Conservation (phyloP, 2,329 filamentous ascomycete species). For the Trichoderma simmonsii region DNA sequence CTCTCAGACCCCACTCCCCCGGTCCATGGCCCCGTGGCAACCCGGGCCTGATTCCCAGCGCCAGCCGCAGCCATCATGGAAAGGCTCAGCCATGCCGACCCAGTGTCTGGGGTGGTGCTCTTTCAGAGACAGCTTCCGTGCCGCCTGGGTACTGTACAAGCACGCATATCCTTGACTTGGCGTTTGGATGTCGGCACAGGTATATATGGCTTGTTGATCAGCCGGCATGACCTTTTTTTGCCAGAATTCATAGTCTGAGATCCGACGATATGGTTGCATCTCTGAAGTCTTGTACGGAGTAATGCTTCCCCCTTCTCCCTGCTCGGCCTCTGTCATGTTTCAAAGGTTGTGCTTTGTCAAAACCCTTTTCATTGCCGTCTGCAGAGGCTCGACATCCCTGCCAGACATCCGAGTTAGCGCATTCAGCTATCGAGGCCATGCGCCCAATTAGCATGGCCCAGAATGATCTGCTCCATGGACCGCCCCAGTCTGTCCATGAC, state of each 20-base stretch:
- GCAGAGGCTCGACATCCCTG: constrained; percentile 20
- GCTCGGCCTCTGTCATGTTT: neutral
- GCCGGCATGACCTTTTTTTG: constrained; percentile 23
- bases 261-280: neutral
- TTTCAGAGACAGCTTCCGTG: constrained; percentile 18
- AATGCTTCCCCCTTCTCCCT: neutral
- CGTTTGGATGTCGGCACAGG: constrained; percentile 16
- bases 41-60: constrained; percentile 20
- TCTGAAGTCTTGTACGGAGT: neutral
- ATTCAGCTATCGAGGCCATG: constrained; percentile 24
- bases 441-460: constrained; percentile 24
- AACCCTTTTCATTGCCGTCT: neutral
- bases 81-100: constrained; percentile 35
- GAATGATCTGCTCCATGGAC: constrained; percentile 26
- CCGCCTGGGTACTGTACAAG: neutral
- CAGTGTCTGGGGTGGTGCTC: constrained; percentile 32
- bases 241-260: neutral
- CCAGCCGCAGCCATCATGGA: constrained; percentile 33
- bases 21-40: constrained; percentile 18
- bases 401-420: constrained; percentile 20
- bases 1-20: constrained; percentile 14
- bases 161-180: neutral
- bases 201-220: constrained; percentile 20
- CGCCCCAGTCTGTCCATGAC: constrained; percentile 8
- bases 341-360: constrained; percentile 1